These are phyloP conservation scores for Paraphoma chrysanthemicola DNA, from an alignment of 2,329 filamentous ascomycete genomes.

Conservation along the genomic window DNA sequence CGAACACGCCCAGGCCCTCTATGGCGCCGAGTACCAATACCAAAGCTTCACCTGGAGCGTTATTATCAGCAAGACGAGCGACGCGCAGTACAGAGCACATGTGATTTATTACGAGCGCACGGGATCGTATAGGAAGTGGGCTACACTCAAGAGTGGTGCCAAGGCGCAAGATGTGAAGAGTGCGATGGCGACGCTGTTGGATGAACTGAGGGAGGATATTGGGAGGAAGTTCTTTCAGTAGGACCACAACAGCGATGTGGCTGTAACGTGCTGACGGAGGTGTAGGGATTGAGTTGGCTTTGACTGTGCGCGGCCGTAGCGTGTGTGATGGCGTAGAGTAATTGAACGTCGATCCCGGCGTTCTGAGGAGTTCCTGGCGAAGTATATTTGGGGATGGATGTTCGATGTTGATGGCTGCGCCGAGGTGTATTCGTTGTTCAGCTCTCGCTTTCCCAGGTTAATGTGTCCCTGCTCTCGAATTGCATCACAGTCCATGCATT, in stretches of 20 bases:
- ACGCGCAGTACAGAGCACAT: neutral
- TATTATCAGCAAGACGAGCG: neutral
- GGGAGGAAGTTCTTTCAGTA: neutral
- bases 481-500: conserved; percentile 42
- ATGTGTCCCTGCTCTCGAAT: conserved; percentile 37
- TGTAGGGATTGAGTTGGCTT: neutral
- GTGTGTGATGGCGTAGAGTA: no score
- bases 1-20: neutral
- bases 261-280: neutral
- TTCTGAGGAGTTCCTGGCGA: no score
- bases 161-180: neutral
- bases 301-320: no score
- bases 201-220: neutral
- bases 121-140: neutral
- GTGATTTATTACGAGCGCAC: neutral
- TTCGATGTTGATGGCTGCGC: no score
- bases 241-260: no score
- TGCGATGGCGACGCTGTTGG: neutral
- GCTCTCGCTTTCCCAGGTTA: conserved; percentile 41
- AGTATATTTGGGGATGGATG: no score
- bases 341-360: no score
- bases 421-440: conserved; percentile 5
- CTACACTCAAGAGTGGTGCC: neutral
- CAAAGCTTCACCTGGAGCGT: neutral
- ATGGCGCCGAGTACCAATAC: neutral